These are phyloP conservation scores for Akanthomyces muscarius DNA, from an alignment of 2,329 filamentous ascomycete species.

Conservation along the genomic window DNA sequence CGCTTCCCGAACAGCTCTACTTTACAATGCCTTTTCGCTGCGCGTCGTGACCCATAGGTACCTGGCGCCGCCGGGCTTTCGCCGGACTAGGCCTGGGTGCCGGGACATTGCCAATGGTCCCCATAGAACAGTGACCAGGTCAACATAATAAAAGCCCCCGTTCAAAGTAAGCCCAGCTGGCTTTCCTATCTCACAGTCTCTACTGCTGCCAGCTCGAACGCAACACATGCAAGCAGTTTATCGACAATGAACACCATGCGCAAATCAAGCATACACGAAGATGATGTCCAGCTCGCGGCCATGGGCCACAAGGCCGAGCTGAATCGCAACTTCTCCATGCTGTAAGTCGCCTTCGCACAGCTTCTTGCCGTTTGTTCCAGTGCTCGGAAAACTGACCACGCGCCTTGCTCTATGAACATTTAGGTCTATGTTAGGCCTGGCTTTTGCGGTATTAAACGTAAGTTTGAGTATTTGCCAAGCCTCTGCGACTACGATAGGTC, in stretches of 20 bases:
- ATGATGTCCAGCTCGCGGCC: slow-evolving; percentile 26
- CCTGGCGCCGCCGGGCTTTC: neutral
- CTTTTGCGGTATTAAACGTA: slow-evolving; percentile 44
- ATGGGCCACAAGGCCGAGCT: slow-evolving; percentile 26
- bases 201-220: neutral
- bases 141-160: neutral
- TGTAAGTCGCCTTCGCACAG: slow-evolving; percentile 17
- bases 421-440: slow-evolving; percentile 39
- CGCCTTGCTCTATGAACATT: neutral
- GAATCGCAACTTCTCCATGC: slow-evolving; percentile 26
- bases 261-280: slow-evolving; percentile 19
- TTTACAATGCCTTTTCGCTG: too few relatives aligned
- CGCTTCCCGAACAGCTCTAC: neutral
- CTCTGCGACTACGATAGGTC: neutral
- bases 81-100: neutral
- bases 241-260: slow-evolving; percentile 18
- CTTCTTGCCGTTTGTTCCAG: neutral
- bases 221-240: neutral
- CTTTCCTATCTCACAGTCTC: neutral
- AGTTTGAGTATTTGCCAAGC: neutral
- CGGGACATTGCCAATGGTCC: too few relatives aligned
- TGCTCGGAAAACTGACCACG: slow-evolving; percentile 2
- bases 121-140: neutral
- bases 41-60: neutral
- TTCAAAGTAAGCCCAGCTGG: neutral